Percentiles rank a stretch among this genome's conserved stretches.
Conservation (phyloP, 2,329 filamentous ascomycete genomes). For the Fusarium sp. region DNA sequence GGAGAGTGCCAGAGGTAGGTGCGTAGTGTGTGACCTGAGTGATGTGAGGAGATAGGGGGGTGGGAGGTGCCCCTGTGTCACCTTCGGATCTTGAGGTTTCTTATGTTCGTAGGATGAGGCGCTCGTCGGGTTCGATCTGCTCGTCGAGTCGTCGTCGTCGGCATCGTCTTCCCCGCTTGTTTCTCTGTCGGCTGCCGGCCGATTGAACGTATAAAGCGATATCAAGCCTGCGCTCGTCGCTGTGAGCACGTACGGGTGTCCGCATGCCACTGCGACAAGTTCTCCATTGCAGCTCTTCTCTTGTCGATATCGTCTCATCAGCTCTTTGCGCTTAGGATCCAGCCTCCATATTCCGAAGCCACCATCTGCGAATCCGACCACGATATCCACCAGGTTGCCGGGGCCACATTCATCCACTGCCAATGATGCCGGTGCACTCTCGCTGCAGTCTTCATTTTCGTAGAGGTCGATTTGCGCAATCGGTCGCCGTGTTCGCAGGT, state of each 20-base stretch:
- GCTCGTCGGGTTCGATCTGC: neutral
- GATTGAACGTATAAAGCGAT: slow-evolving; percentile 78
- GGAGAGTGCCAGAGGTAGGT: slow-evolving; percentile 84
- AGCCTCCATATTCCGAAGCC: slow-evolving; percentile 78
- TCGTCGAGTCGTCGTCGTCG: neutral
- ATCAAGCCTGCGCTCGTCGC: slow-evolving; percentile 81
- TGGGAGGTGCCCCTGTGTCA: slow-evolving; percentile 22
- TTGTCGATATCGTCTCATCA: slow-evolving; percentile 69
- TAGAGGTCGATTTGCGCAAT: slow-evolving; percentile 63
- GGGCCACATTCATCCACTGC: slow-evolving; percentile 70
- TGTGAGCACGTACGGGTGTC: slow-evolving; percentile 81
- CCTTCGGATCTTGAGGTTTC: neutral
- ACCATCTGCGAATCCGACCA: slow-evolving; percentile 79
- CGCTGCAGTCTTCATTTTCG: slow-evolving; percentile 31
- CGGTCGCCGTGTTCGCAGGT: slow-evolving; percentile 71
- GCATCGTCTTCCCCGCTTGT: slow-evolving; percentile 7
- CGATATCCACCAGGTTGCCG: slow-evolving; percentile 66
- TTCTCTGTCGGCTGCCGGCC: slow-evolving; percentile 21
- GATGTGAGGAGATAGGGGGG: slow-evolving; percentile 73
- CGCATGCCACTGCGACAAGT: slow-evolving; percentile 77
- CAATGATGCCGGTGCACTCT: slow-evolving; percentile 69
- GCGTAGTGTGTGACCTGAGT: slow-evolving; percentile 82
- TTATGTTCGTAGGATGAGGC: neutral
- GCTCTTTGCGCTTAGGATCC: slow-evolving; percentile 54
- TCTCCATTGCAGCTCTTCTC: slow-evolving; percentile 72